Evolutionary conservation across 768 basidiomycete species (phyloP), one percentile per base, ranked within the genome.

Genomic region (Pleurotus tuber-regium): DNA sequence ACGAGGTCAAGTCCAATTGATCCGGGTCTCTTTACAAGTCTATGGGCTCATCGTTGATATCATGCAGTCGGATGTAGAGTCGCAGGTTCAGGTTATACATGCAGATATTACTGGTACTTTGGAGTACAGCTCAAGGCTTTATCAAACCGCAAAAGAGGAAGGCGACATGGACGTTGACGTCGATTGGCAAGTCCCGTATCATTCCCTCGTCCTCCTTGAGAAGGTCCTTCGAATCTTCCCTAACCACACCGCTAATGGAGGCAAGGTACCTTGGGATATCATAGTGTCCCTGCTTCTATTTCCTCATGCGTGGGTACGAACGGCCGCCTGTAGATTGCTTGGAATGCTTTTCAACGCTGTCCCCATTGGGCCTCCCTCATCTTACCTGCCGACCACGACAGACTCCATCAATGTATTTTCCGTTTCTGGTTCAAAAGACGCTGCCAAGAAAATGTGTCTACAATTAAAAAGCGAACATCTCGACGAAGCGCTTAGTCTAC

Each of bases 231-330:
- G 73, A 24, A 70, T 82, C 16, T 77, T 80, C 54, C 80, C 87
- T 3, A 73, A 77, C 43, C 60, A 75, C 38, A 70, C 73, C 3
- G 69, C 63, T 1, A 66, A 78, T 30, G 68, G 72, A 7, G 74
- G 73, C 35, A 71, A 66, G 51, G 70, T 90, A 1, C 63, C 75
- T 1, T 96, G 94, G 93, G 58, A 68, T 8, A 61, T 73, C 1
- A 74, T 97, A 35, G 71, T 81, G 19, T 59, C 71, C 0, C 84
- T 89, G 59, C 79, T 98, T 2, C 73, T 88, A 2, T 98, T 87
- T 70, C 94, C 95, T 4, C 97, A 99, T 65, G 82, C 91, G 3
- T 98, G 95, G 96, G 93, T 97, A 0, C 86, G 95, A 35, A 83
- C 82, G 4, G 87, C 86, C 1, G 77, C 93, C 1, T 86, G 86